phyloP scores from a whole-genome alignment of 768 basidiomycete genomes.

The Lactarius quietus region DNA sequence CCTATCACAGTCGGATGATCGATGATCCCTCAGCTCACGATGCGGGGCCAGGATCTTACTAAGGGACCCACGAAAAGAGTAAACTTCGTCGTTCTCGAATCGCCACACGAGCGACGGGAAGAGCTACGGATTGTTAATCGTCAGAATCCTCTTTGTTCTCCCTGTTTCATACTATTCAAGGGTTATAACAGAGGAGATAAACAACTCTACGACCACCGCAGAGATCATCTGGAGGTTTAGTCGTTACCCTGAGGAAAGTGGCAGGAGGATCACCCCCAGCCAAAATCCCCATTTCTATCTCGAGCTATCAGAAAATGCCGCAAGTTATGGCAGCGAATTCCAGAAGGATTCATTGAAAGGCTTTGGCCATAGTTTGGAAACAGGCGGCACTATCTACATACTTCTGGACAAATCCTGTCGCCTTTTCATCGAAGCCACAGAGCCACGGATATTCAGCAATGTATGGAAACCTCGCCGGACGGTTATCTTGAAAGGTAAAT shows the following conservation, averaged over 20 bases:
- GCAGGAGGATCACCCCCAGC: neutral
- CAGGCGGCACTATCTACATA: neutral
- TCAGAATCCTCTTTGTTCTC: neutral
- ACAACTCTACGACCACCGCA: neutral
- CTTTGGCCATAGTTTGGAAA: neutral
- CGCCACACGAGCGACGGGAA: neutral
- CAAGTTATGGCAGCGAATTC: neutral
- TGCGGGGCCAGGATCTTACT: neutral
- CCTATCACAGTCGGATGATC: neutral
- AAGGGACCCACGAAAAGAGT: neutral
- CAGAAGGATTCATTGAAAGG: neutral
- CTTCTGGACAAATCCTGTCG: neutral
- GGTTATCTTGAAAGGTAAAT: conserved; percentile 15
- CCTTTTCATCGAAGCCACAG: neutral
- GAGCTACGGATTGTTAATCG: neutral
- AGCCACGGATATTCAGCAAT: conserved; percentile 1
- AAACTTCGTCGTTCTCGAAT: neutral
- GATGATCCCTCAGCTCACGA: neutral
- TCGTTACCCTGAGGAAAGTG: neutral
- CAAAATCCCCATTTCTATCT: conserved; percentile 1
- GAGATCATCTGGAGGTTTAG: neutral
- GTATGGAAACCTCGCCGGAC: conserved; percentile 5
- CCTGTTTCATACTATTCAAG: neutral
- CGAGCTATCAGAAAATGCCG: neutral
- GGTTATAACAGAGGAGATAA: neutral